These are phyloP conservation scores for Aspergillus luchuensis DNA, from an alignment of 2,329 filamentous ascomycete genomes.

Conservation along the genomic window DNA sequence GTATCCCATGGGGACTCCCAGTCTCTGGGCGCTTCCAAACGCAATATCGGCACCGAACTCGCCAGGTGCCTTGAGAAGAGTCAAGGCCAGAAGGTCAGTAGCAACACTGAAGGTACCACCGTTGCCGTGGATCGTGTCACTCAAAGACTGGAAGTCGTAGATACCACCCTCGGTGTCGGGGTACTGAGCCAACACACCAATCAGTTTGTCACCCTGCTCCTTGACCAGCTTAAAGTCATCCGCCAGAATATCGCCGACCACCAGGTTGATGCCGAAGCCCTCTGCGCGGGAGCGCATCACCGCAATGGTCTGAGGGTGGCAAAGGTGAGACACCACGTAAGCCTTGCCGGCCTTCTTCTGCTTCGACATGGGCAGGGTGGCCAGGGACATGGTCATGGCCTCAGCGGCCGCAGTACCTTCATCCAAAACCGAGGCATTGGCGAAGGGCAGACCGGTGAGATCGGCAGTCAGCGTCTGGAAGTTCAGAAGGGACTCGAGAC, in stretches of 20 bases:
- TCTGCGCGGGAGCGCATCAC: slow-evolving; percentile 83
- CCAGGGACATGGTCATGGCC: slow-evolving; percentile 91
- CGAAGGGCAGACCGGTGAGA: slow-evolving; percentile 80
- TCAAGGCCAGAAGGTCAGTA: slow-evolving; percentile 85
- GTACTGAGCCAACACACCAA: slow-evolving; percentile 93
- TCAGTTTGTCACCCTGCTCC: slow-evolving; percentile 74
- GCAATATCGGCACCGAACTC: slow-evolving; percentile 96
- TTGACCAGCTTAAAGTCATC: slow-evolving; percentile 67
- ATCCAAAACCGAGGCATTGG: slow-evolving; percentile 88
- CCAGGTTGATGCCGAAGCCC: slow-evolving; percentile 84
- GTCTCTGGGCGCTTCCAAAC: slow-evolving; percentile 87
- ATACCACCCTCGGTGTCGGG: slow-evolving; percentile 85
- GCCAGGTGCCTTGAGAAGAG: slow-evolving; percentile 82
- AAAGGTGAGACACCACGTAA: slow-evolving; percentile 78
- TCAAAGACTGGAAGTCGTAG: slow-evolving; percentile 71
- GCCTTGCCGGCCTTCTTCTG: slow-evolving; percentile 76
- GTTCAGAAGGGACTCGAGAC: slow-evolving; percentile 88
- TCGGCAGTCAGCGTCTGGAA: slow-evolving; percentile 93
- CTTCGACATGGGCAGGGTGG: slow-evolving; percentile 68
- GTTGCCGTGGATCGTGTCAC: slow-evolving; percentile 73
- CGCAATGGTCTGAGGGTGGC: slow-evolving; percentile 82
- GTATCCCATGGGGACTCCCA: slow-evolving; percentile 88
- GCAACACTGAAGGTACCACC: slow-evolving; percentile 82
- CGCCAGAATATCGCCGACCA: slow-evolving; percentile 70
- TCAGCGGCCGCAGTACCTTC: slow-evolving; percentile 92